Base-by-base conservation (phyloP, 2,329 filamentous ascomycete species). In the Chaetomium globosum region DNA sequence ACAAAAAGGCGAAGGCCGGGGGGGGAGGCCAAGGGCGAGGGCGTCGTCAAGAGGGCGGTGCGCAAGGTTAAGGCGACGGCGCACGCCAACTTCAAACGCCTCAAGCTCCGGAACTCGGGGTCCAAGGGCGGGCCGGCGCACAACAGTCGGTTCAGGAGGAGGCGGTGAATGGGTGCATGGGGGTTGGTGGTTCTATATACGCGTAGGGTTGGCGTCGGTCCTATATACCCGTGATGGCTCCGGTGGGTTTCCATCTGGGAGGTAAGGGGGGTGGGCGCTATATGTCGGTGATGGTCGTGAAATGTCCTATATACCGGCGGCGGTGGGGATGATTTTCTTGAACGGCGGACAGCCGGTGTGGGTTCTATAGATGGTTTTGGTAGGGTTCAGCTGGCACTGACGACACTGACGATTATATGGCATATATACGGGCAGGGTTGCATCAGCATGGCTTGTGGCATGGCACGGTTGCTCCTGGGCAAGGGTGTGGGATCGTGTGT, bases 31-130 rank as follows among this genome's bases (percentile, higher is more conserved):
- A 73, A 64, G 70, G 71, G 66, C 64, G 70, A 79, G 46, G 80
- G 80, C 19, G 74, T 76, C 43, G 78, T 86, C 53, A 83, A 82
- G 73, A 84, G 82, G 74, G 79, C 79, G 6, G 80, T 78, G 28
- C 82, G 82, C 71, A 90, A 89, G 77, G 85, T 89, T 58, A 87
- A 85, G 71, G 85, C 85, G 68, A 75, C 86, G 70, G 87, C 87
- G 16, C 84, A 89, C 71, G 82, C 86, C 67, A 90, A 90, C 77
- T 90, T 89, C 75, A 86, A 86, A 74, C 78, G 85, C 63, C 74
- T 90, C 65, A 89, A 90, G 79, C 77, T 90, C 72, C 81, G 80
- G 70, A 88, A 88, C 70, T 77, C 80, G 3, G 87, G 86, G 3
- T 77, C 84, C n/a, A 89, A 88, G 75, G 87, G 86, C 1, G 85